Base-by-base conservation (phyloP, 805 yeast species). In the Yamadazyma sp. region DNA sequence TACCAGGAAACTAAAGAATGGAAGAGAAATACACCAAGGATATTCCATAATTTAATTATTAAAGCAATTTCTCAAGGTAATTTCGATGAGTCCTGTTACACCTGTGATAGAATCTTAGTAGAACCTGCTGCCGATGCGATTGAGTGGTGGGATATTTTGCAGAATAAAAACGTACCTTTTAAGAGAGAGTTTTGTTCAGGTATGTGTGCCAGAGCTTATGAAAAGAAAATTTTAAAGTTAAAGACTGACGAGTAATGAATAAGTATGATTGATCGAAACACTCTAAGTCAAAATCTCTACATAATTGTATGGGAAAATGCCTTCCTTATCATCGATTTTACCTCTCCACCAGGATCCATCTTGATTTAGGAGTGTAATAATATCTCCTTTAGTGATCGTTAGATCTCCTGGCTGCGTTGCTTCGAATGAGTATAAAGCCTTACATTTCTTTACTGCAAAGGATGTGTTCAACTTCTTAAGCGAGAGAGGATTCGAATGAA, bases 111-210 rank as follows among this genome's bases (percentile, higher is more conserved):
- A 4, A 58, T 69, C n/a, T 61, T 72, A 3, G 70, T 77, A 5
- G 79, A 77, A 36, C 75, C 81, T 2, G 64, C 69, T 10, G 84
- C 83, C 0, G 80, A 78, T 45, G 65, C 72, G 1, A 50, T 71
- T 41, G 85, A 79, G 49, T 79, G 84, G 84, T 79, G 86, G 85
- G 80, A 79, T 45, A 62, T 77, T 30, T 62, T 72, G 32, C 69
- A 63, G 24, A 71, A 78, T 37, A 62, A 56, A 23, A 51, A 62
- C 23, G 55, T 78, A 3, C 84, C 86, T 0, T 62, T 79, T 18
- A 69, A 72, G 46, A 57, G 75, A 25, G 70, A 70, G 40, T 79
- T 79, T 43, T 79, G 85, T 44, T 63, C 74, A 40, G 76, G 75
- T 1, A 48, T 56, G 16, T 79, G 85, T 53, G 56, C 54, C 7